Conservation (phyloP, 495 filamentous ascomycete species). For the Neurospora intermedia region DNA sequence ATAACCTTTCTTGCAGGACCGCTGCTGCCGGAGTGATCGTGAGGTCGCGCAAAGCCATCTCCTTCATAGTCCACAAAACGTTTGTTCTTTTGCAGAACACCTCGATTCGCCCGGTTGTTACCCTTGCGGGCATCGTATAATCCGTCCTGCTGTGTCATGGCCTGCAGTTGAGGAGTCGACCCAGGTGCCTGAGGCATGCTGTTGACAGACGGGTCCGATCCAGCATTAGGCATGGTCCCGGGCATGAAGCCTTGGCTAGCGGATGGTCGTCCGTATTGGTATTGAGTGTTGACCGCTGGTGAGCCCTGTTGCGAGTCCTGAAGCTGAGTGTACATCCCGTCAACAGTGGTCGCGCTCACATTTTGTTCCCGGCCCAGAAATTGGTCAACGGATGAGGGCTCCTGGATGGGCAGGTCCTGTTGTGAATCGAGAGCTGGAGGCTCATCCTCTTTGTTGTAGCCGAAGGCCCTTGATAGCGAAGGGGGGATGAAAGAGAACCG, state of each 20-base stretch:
- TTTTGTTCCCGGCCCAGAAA: constrained; percentile 23
- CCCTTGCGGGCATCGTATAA: constrained; percentile 14
- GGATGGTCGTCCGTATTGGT: constrained; percentile 26
- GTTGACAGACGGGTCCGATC: constrained; percentile 39
- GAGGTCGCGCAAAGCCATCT: constrained; percentile 53
- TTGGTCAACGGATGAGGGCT: constrained; percentile 30
- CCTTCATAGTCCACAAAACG: constrained; percentile 85
- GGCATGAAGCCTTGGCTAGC: constrained; percentile 29
- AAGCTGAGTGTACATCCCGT: constrained; percentile 33
- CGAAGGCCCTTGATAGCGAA: constrained; percentile 57
- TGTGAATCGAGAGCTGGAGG: constrained; percentile 30
- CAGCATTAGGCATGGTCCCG: constrained; percentile 26
- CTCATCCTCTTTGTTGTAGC: constrained; percentile 36
- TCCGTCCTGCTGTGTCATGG: constrained; percentile 18
- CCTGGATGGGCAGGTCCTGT: constrained; percentile 37
- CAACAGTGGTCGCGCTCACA: constrained; percentile 21
- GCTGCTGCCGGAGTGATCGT: constrained; percentile 64
- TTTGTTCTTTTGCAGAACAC: constrained; percentile 70
- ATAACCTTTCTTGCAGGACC: constrained; percentile 86
- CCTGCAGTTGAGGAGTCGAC: constrained; percentile 24
- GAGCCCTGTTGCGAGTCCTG: constrained; percentile 18
- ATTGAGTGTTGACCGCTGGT: constrained; percentile 11
- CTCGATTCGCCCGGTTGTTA: constrained; percentile 23
- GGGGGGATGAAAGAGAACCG: constrained; percentile 75
- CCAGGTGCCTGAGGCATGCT: constrained; percentile 20